Evolutionary conservation across 2,329 filamentous ascomycete species (phyloP).

Genomic region (Lasiodiplodia theobromae): DNA sequence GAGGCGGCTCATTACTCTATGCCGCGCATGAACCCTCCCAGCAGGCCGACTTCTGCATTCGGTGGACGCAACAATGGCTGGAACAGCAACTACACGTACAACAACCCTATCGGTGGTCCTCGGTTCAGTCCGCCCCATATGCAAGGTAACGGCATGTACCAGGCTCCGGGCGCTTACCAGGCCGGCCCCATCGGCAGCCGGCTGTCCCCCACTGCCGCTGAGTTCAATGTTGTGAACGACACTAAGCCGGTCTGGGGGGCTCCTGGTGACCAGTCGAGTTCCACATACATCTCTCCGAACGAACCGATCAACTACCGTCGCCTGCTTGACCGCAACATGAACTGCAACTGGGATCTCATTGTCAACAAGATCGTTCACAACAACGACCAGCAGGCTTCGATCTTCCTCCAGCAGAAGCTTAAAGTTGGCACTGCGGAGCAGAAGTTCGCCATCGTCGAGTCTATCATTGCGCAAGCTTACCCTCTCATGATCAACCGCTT

Average conservation of each 20-base stretch:
- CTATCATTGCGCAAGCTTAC: conserved; percentile 94
- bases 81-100: conserved; percentile 23
- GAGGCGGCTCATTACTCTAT: conserved; percentile 46
- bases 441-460: conserved; percentile 96
- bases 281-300: conserved; percentile 81
- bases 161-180: conserved; percentile 36
- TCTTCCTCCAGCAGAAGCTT: conserved; percentile 98
- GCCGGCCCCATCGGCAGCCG: conserved; percentile 49
- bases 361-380: conserved; percentile 99
- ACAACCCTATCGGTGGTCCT: conserved; percentile 15
- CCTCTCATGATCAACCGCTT: conserved; percentile 98
- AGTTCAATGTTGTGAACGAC: conserved; percentile 47
- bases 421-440: conserved; percentile 95
- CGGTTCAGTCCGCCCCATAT: conserved; percentile 23
- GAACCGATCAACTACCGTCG: conserved; percentile 97
- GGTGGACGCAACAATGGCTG: conserved; percentile 43
- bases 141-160: conserved; percentile 31
- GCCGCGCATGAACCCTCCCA: conserved; percentile 44
- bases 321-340: conserved; percentile 92
- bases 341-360: conserved; percentile 99
- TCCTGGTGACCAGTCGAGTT: conserved; percentile 33
- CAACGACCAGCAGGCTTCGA: conserved; percentile 98
- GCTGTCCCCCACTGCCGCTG: conserved; percentile 55
- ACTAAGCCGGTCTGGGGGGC: conserved; percentile 11
- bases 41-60: conserved; percentile 47